These are phyloP conservation scores for Pyricularia sp. DNA, from an alignment of 2,329 filamentous ascomycete genomes.

Conservation along the genomic window DNA sequence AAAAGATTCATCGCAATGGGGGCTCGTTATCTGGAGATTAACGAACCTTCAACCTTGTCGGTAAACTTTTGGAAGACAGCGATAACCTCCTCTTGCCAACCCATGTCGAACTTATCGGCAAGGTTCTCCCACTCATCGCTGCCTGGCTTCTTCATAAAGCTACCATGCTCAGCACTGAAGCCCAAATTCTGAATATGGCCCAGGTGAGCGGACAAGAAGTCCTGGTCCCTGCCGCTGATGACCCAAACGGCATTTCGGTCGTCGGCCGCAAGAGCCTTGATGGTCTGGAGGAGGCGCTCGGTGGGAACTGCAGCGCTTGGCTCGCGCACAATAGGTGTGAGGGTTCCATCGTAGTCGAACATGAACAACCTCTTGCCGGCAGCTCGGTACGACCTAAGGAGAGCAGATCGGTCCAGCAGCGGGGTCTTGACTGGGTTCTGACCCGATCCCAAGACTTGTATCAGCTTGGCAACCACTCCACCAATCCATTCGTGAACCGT, in stretches of 20 bases:
- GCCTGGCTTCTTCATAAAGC: constrained; percentile 80
- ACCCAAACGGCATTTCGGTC: constrained; percentile 91
- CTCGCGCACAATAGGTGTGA: constrained; percentile 91
- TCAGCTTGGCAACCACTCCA: constrained; percentile 67
- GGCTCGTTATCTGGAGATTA: not conserved
- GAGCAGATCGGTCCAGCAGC: constrained; percentile 62
- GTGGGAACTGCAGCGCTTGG: constrained; percentile 84
- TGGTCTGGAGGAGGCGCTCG: constrained; percentile 67
- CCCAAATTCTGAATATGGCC: constrained; percentile 85
- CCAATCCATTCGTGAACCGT: constrained; percentile 82
- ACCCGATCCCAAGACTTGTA: constrained; percentile 70
- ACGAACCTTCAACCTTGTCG: constrained; percentile 69
- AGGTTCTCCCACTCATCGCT: constrained; percentile 78
- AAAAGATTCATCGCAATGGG: constrained; percentile 10
- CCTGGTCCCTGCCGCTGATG: constrained; percentile 88
- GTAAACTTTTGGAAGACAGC: constrained; percentile 82
- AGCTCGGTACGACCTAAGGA: constrained; percentile 65
- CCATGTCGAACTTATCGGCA: constrained; percentile 80
- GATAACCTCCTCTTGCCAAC: constrained; percentile 81
- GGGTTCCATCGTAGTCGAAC: constrained; percentile 97
- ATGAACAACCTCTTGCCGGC: constrained; percentile 82
- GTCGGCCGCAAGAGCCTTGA: constrained; percentile 72
- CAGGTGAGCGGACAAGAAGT: constrained; percentile 82
- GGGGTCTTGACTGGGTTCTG: constrained; percentile 71
- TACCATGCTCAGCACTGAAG: constrained; percentile 95